These are phyloP conservation scores for Telopea speciosissima DNA, from an alignment of 177 flowering plant genomes.

Conservation along the genomic window DNA sequence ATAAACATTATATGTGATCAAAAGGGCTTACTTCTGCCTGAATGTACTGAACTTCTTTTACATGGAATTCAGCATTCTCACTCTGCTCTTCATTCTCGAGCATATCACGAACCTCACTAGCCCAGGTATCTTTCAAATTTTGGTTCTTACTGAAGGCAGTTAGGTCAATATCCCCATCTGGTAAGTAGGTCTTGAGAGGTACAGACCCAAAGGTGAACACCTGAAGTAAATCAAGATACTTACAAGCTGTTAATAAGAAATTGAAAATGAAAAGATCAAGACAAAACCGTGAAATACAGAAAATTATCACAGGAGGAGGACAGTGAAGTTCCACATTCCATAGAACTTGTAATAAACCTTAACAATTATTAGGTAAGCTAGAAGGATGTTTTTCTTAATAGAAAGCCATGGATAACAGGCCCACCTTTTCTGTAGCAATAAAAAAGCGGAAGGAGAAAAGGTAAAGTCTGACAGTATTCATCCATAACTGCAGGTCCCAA, in stretches of 20 bases:
- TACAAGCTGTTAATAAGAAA: neutral
- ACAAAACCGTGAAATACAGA: neutral
- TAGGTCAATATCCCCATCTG: slow-evolving; percentile 96
- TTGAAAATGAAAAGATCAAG: neutral
- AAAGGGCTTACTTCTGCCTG: slow-evolving; percentile 78
- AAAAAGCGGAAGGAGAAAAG: too few species aligned
- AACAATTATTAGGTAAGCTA: neutral
- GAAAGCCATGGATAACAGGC: neutral
- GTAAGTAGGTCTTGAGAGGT: slow-evolving; percentile 92
- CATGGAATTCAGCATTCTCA: slow-evolving; percentile 86
- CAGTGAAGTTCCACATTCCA: neutral
- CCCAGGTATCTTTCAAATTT: slow-evolving; percentile 81
- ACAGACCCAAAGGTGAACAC: slow-evolving; percentile 96
- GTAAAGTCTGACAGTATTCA: too few species aligned
- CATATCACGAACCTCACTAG: slow-evolving; percentile 71
- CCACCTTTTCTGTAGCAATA: neutral
- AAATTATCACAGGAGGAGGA: neutral
- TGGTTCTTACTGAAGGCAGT: slow-evolving; percentile 68
- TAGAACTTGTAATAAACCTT: neutral
- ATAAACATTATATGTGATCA: neutral
- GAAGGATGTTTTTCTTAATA: neutral
- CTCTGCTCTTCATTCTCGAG: slow-evolving; percentile 87
- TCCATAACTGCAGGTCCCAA: too few species aligned
- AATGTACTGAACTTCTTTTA: slow-evolving; percentile 94
- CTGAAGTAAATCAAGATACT: slow-evolving; percentile 23